Evolutionary conservation across 2,329 filamentous ascomycete species (phyloP).

Genomic region (Hymenotorrendiella dingleyae): DNA sequence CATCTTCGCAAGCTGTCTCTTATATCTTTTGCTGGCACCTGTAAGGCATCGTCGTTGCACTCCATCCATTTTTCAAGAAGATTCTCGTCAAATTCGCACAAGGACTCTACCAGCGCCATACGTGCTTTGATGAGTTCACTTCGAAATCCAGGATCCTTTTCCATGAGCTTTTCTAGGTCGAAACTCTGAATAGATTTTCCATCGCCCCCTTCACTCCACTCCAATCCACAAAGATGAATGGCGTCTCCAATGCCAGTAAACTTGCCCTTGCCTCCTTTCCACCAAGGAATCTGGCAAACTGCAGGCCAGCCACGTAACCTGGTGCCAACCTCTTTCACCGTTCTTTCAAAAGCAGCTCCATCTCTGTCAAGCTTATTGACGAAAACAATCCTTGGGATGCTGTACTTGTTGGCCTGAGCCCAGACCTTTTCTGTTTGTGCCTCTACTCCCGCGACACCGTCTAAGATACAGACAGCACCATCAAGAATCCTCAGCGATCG

Average conservation of each 20-base stretch:
- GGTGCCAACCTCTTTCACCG: slow-evolving; percentile 77
- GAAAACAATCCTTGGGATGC: slow-evolving; percentile 75
- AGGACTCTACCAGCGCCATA: slow-evolving; percentile 69
- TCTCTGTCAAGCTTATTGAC: slow-evolving; percentile 84
- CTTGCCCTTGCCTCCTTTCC: slow-evolving; percentile 63
- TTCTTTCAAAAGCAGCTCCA: slow-evolving; percentile 74
- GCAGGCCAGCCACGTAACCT: slow-evolving; percentile 79
- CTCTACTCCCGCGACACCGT: slow-evolving; percentile 89
- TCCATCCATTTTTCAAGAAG: slow-evolving; percentile 83
- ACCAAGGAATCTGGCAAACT: slow-evolving; percentile 94
- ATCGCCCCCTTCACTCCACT: slow-evolving; percentile 64
- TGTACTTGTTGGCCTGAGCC: slow-evolving; percentile 80
- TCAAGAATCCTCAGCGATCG: slow-evolving; percentile 83
- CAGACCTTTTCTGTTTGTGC: slow-evolving; percentile 97
- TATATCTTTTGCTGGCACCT: slow-evolving; percentile 60
- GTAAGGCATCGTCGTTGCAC: slow-evolving; percentile 63
- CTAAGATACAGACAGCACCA: slow-evolving; percentile 86
- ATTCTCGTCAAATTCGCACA: slow-evolving; percentile 83
- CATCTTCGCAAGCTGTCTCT: slow-evolving; percentile 68
- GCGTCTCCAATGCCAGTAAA: slow-evolving; percentile 84
- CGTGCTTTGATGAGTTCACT: slow-evolving; percentile 71
- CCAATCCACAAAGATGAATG: slow-evolving; percentile 66
- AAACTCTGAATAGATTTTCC: slow-evolving; percentile 56
- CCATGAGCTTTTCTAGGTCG: slow-evolving; percentile 46
- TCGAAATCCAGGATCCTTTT: slow-evolving; percentile 43